phyloP scores from a whole-genome alignment of 139 green algal species.

The Chlamydomonas incerta region DNA sequence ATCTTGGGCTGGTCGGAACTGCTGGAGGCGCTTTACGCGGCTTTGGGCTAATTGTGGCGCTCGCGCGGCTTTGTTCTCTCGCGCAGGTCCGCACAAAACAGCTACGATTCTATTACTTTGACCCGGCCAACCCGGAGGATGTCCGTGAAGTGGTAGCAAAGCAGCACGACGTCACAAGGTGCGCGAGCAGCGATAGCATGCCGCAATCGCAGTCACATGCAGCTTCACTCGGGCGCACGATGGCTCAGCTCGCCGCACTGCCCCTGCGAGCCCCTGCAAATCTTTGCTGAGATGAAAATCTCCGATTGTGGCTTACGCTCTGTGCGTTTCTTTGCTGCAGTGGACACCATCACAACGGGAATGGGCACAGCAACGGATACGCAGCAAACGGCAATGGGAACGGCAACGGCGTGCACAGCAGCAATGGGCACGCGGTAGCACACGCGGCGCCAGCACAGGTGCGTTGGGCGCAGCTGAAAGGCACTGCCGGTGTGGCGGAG shows the following conservation, averaged over 20 bases:
- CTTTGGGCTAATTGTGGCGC: neutral
- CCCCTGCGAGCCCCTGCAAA: too few relatives aligned
- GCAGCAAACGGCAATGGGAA: neutral
- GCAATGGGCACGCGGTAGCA: neutral
- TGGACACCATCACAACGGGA: neutral
- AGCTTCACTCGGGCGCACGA: too few relatives aligned
- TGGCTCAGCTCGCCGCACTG: too few relatives aligned
- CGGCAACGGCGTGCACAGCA: neutral
- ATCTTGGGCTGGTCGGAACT: too few relatives aligned
- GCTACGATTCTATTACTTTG: slow-evolving; percentile 36
- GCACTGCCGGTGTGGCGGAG: too few relatives aligned
- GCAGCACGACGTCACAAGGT: neutral
- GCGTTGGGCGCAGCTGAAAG: too few relatives aligned
- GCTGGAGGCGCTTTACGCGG: too few relatives aligned
- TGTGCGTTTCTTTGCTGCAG: too few relatives aligned
- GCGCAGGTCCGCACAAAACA: neutral
- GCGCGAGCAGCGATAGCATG: neutral
- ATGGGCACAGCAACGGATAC: neutral
- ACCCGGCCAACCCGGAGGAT: slow-evolving; percentile 30
- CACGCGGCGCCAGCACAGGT: neutral
- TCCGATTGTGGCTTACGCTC: too few relatives aligned
- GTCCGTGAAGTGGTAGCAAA: slow-evolving; percentile 18
- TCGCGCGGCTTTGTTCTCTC: too few relatives aligned
- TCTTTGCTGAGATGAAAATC: too few relatives aligned
- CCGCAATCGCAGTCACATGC: too few relatives aligned